Evolutionary conservation across 2,329 filamentous ascomycete genomes (phyloP), one percentile per base, ranked within the genome.

Genomic region (Lasiodiplodia sp.): DNA sequence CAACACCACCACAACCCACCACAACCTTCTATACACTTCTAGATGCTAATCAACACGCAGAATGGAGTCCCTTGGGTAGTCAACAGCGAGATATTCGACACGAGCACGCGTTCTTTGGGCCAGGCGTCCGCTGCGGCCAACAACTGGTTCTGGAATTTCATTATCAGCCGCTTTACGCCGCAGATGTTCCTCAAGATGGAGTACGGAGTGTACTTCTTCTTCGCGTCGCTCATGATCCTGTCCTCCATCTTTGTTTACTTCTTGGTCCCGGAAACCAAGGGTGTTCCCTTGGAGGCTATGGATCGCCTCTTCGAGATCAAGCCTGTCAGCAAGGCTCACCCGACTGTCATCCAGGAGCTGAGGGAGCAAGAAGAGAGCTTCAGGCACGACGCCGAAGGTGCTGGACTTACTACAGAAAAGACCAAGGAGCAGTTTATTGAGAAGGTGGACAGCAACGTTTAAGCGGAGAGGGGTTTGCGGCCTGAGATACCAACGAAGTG

Each of bases 111-210:
- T 65, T 87, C 88, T 0, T 84, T 94, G 0, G 91, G 90, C 1
- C 91, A 93, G 75, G 91, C 91, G 11, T 90, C 86, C 47, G 91
- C 91, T 0, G 87, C 90, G 0, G 88, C 88, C 2, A 90, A 87
- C 79, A 92, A 93, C 78, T 93, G 91, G 91, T 85, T 90, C 74
- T 90, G 82, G 80, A 92, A 92, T 78, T 92, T 92, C 76, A 84
- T 92, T 75, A 86, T 92, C 71, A 85, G 85, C 0, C 84, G 89
- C 12, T 92, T 90, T 81, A 92, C 88, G 0, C 57, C 86, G 31
- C 86, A 90, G 71, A 91, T 91, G 87, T 84, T 82, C 74, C 67
- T 76, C 62, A 80, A 69, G 56, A 83, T 84, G 78, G 78, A 78
- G 5, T 82, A 79, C 70, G 82, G 81, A 11, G 78, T 79, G 2